phyloP scores from a whole-genome alignment of 2,329 filamentous ascomycete genomes.

The Xylaria sp. region DNA sequence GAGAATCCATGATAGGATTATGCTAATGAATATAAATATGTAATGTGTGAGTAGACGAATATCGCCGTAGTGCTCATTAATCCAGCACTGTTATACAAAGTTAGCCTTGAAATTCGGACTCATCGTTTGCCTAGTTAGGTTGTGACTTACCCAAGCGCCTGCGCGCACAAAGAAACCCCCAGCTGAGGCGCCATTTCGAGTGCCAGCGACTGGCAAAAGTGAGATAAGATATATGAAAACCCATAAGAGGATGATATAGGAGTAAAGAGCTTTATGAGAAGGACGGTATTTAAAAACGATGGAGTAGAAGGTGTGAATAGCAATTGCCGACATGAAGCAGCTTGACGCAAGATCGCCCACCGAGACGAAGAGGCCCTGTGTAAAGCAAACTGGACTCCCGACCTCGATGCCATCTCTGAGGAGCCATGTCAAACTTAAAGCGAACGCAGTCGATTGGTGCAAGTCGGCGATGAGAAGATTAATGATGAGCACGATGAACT shows the following conservation, averaged over 20 bases:
- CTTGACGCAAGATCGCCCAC: constrained; percentile 73
- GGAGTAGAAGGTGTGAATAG: constrained; percentile 71
- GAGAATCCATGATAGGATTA: constrained; percentile 49
- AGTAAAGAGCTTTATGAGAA: constrained; percentile 61
- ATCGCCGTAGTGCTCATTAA: constrained; percentile 60
- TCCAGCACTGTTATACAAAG: constrained; percentile 64
- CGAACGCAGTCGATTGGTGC: constrained; percentile 71
- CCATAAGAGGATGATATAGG: constrained; percentile 63
- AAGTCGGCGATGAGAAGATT: constrained; percentile 76
- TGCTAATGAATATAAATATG: constrained; percentile 65
- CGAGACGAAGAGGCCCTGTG: constrained; percentile 75
- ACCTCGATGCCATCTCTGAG: constrained; percentile 63
- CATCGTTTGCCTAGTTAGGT: neutral
- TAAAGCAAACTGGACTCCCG: constrained; percentile 64
- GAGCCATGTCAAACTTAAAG: constrained; percentile 71
- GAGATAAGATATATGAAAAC: constrained; percentile 67
- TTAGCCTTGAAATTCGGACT: constrained; percentile 14
- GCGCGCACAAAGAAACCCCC: constrained; percentile 70
- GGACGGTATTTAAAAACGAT: constrained; percentile 67
- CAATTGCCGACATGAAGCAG: constrained; percentile 73
- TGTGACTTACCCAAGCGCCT: constrained; percentile 65
- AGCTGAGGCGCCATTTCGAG: constrained; percentile 52
- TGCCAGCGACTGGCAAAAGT: constrained; percentile 59
- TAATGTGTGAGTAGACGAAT: constrained; percentile 70
- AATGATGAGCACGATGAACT: constrained; percentile 75